Base-by-base conservation (phyloP, 371 early-diverging fungal genomes). In the Cokeromyces recurvatus region DNA sequence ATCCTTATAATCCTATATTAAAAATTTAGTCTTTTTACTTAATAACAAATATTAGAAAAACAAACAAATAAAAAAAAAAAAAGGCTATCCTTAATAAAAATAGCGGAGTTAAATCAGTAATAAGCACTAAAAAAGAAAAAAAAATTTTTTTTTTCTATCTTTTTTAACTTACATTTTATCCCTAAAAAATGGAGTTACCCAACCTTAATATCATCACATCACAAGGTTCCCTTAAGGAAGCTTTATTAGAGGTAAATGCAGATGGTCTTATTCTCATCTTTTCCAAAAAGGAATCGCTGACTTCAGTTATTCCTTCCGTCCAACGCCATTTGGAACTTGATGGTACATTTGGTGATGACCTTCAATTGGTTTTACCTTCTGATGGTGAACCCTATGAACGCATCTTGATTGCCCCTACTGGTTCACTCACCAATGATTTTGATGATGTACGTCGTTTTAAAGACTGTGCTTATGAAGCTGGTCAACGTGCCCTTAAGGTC, bases 371-470 rank as follows among this genome's bases (percentile, higher is more conserved):
- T n/a, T 40, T 68, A 35, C 55, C 62, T 14, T 42, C 62, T 12
- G 67, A 70, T 40, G 56, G 55, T 32, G 40, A 57, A 17, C 79
- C 83, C 27, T 77, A 78, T 17, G 68, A 77, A 7, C 82, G 85
- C 25, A 57, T 90, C 17, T 61, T 92, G 15, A 56, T 89, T 27
- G 81, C 84, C 5, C 89, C 90, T 16, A 84, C 81, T 16, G 91
- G 87, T 16, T 74, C 84, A 12, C 48, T 90, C 2, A 52, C 59
- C 43, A 80, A 79, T 38, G 91, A 92, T 57, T 77, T 82, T 38
- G 93, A 91, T 61, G 93, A 92, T 64, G 90, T 84, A 20, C 81
- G 93, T 56, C 84, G 84, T 45, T 82, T 75, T 63, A 66, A 68
- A 53, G 79, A 86, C 44, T 76, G 76, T 38, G 84, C 82, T 55